Percentiles rank a stretch among this genome's conserved stretches.
These are phyloP conservation scores for Exophiala viscosa DNA, from an alignment of 2,329 filamentous ascomycete species.

Conservation along the genomic window DNA sequence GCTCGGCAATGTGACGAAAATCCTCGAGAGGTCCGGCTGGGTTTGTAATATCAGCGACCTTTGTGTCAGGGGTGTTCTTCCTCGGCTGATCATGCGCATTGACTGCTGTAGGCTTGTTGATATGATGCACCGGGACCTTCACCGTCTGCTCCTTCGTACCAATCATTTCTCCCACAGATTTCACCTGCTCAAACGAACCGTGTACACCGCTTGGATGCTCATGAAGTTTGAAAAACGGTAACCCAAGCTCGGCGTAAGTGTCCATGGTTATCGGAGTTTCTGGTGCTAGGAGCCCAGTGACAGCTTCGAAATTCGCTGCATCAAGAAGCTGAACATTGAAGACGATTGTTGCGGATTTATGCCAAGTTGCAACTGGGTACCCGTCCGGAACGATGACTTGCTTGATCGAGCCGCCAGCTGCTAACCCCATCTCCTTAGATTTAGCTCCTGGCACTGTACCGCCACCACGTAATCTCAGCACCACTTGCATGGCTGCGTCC, in stretches of 20 bases:
- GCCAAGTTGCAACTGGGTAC: slow-evolving; percentile 29
- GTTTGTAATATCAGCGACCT: background rate
- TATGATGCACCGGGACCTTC: background rate
- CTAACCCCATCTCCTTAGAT: background rate
- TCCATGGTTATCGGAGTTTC: slow-evolving; percentile 35
- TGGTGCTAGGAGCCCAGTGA: slow-evolving; percentile 33
- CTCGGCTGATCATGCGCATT: background rate
- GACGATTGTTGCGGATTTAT: slow-evolving; percentile 28
- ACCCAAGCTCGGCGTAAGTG: slow-evolving; percentile 34
- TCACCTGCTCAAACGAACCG: background rate
- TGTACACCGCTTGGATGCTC: background rate
- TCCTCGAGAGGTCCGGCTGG: background rate
- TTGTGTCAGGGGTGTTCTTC: background rate
- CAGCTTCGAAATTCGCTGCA: slow-evolving; percentile 12
- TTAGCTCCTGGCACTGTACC: background rate
- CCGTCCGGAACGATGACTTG: background rate
- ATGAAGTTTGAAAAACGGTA: slow-evolving; percentile 39
- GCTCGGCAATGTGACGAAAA: background rate
- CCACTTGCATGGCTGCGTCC: background rate
- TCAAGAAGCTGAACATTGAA: slow-evolving; percentile 28
- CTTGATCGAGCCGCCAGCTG: background rate
- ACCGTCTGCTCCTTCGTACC: background rate
- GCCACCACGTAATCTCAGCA: background rate
- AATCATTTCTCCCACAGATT: background rate
- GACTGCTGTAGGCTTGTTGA: background rate